These are phyloP conservation scores for Ramularia endophylla DNA, from an alignment of 2,329 filamentous ascomycete genomes.

Conservation along the genomic window DNA sequence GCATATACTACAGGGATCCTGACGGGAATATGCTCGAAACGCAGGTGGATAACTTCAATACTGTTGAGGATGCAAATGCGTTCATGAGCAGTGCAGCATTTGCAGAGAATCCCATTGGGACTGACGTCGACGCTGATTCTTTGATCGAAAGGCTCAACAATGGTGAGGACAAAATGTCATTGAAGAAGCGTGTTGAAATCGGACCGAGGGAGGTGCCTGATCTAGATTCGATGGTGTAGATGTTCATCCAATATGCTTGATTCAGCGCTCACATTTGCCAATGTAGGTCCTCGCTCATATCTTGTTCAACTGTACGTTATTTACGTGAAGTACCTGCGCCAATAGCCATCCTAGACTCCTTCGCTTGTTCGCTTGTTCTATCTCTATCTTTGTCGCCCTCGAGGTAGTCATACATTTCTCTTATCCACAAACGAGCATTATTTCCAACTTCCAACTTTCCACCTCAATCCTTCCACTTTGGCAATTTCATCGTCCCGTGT, in stretches of 20 bases:
- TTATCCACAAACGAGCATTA: too few species aligned
- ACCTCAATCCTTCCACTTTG: constrained; percentile 47
- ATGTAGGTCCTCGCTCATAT: too few species aligned
- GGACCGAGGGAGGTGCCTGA: too few species aligned
- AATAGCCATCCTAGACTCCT: too few species aligned
- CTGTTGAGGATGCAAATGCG: constrained; percentile 29
- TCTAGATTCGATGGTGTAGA: too few species aligned
- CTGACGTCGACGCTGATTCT: constrained; percentile 2
- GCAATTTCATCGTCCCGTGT: constrained; percentile 84
- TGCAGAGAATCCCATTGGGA: constrained; percentile 2
- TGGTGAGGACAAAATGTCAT: constrained; percentile 1
- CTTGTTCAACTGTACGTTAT: too few species aligned
- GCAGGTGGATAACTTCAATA: constrained; percentile 19
- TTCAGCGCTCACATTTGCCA: too few species aligned
- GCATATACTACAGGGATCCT: constrained; percentile 21
- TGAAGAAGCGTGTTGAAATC: constrained; percentile 4
- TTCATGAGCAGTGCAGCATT: constrained; percentile 34
- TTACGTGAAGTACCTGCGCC: too few species aligned
- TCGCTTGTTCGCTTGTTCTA: too few species aligned
- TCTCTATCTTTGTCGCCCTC: too few species aligned
- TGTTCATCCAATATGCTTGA: too few species aligned
- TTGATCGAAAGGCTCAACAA: constrained; percentile 3
- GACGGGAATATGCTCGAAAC: constrained; percentile 18
- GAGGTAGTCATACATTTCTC: too few species aligned
- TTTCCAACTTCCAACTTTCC: background rate